Percentiles rank a stretch among this genome's conserved stretches.
Evolutionary conservation across 306 rosid species (phyloP).

Genomic region (Quercus mongolica): DNA sequence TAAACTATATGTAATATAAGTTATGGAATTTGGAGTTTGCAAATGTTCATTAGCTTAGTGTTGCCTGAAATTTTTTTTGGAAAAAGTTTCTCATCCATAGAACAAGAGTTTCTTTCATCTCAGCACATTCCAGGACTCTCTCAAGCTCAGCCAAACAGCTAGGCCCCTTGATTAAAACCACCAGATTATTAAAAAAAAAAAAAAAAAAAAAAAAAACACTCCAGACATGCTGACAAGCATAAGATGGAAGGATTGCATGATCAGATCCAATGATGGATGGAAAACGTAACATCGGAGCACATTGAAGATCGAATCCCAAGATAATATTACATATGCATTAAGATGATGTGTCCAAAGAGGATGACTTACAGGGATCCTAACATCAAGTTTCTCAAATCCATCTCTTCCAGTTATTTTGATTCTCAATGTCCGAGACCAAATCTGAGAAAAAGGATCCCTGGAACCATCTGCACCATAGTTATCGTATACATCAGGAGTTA

Average conservation of each 20-base stretch:
- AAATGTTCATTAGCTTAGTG: not conserved
- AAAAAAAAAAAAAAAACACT: not conserved
- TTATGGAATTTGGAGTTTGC: not conserved
- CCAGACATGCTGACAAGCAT: not conserved
- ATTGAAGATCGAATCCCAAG: not conserved
- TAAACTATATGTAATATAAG: not conserved
- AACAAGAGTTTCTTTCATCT: not conserved
- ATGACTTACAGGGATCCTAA: constrained; percentile 83
- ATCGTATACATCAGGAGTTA: constrained; percentile 91
- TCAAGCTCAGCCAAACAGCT: not conserved
- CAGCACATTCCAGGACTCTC: not conserved
- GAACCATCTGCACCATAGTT: constrained; percentile 71
- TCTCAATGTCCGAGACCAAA: constrained; percentile 87
- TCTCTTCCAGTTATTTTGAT: constrained; percentile 86
- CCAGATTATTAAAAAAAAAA: not conserved
- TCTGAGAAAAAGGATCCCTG: constrained; percentile 58
- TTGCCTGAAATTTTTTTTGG: not conserved
- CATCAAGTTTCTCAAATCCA: constrained; percentile 87
- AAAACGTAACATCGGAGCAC: not conserved
- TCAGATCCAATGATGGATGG: not conserved
- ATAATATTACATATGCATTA: not conserved
- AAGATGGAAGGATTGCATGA: not conserved
- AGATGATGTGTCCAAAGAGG: constrained; percentile 6
- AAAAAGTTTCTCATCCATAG: not conserved
- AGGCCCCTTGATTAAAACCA: not conserved